Evolutionary conservation across 805 yeast genomes (phyloP).

Genomic region (Yamadazyma tumulicola): DNA sequence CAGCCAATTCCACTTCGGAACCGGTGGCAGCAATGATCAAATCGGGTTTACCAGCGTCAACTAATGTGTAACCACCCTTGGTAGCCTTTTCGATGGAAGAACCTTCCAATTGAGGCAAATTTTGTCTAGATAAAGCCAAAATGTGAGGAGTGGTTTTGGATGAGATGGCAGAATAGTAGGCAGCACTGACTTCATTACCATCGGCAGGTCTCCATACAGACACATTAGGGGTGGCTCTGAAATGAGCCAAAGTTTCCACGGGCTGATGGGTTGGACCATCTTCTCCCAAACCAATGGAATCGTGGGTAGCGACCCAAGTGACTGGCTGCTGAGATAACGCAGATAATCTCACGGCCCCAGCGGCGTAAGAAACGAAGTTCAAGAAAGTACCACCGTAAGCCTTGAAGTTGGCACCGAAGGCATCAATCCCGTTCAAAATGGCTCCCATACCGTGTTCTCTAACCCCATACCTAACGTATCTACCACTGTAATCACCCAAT

Average conservation of each 20-base stretch:
- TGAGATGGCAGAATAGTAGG: constrained; percentile 64
- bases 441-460: constrained; percentile 99
- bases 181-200: constrained; percentile 85
- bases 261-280: constrained; percentile 96
- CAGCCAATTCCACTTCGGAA: constrained; percentile 83
- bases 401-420: constrained; percentile 80
- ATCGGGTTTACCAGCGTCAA: constrained; percentile 54
- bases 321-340: constrained; percentile 82
- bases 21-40: constrained; percentile 86
- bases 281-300: constrained; percentile 88
- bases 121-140: constrained; percentile 80
- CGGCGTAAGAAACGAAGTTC: constrained; percentile 81
- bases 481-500: constrained; percentile 84
- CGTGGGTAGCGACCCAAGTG: constrained; percentile 87
- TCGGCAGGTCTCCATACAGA: constrained; percentile 93
- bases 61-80: constrained; percentile 89
- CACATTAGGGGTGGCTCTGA: constrained; percentile 79
- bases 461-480: constrained; percentile 96
- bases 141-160: constrained; percentile 66
- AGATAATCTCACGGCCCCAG: constrained; percentile 83
- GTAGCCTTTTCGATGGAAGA: constrained; percentile 86
- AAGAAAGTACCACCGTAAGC: constrained; percentile 97
- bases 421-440: constrained; percentile 94
- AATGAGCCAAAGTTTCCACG: constrained; percentile 81
- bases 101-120: constrained; percentile 90